Conservation (phyloP, 2,329 filamentous ascomycete genomes). For the Dactylellina leptospora region DNA sequence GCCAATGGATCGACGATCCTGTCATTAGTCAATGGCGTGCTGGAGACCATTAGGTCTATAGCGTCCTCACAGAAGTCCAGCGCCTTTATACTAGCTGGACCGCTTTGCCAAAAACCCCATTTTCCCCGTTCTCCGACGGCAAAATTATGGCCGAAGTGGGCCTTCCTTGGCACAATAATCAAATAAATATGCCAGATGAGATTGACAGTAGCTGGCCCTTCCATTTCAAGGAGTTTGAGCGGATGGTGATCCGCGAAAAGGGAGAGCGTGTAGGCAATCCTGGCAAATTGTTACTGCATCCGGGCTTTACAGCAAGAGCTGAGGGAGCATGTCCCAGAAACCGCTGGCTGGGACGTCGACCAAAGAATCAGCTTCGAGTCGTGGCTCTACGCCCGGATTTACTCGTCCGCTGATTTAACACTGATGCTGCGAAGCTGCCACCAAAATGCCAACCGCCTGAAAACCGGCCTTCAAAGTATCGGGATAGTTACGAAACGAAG, state of each 20-base stretch:
- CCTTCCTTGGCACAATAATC: constrained; percentile 40
- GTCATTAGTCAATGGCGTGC: constrained; percentile 28
- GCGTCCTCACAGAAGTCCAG: constrained; percentile 1
- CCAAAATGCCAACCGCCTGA: constrained; percentile 5
- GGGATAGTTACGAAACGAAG: constrained; percentile 19
- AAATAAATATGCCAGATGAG: constrained; percentile 29
- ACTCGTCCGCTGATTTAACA: not conserved
- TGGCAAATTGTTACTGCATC: constrained; percentile 37
- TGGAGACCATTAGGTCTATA: constrained; percentile 11
- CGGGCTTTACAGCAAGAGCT: constrained; percentile 39
- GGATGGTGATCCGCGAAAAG: constrained; percentile 14
- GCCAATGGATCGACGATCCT: constrained; percentile 30
- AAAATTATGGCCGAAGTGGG: constrained; percentile 1
- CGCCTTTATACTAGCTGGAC: constrained; percentile 1
- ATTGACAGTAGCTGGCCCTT: constrained; percentile 36
- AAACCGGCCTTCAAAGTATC: not conserved
- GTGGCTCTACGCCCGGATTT: constrained; percentile 26
- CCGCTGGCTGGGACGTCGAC: constrained; percentile 24
- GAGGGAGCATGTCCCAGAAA: too few relatives aligned
- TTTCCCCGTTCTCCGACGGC: constrained; percentile 25
- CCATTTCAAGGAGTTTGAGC: constrained; percentile 36
- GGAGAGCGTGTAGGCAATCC: constrained; percentile 18
- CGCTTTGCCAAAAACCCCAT: not conserved
- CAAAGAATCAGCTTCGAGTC: constrained; percentile 38
- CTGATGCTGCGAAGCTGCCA: constrained; percentile 14